Base-by-base conservation (phyloP, 192 early-diverging fungal genomes). In the Coemansia sp. region DNA sequence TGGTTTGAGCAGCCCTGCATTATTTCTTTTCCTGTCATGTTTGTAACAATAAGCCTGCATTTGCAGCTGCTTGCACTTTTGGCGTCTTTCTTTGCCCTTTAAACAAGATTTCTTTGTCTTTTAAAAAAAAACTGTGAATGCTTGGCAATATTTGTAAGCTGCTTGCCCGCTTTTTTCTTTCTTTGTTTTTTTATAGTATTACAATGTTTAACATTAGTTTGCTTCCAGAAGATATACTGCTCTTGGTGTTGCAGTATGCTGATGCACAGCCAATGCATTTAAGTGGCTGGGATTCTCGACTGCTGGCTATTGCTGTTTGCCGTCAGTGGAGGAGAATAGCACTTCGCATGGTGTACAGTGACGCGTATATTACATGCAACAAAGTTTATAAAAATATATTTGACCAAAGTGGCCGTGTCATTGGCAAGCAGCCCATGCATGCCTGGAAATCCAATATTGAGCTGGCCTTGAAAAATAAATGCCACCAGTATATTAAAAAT, bases 31-130 rank as follows among this genome's bases (percentile, higher is more conserved):
- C n/a, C n/a, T n/a, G n/a, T n/a, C n/a, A n/a, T n/a, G n/a, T n/a
- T n/a, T n/a, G n/a, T n/a, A n/a, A n/a, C n/a, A n/a, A n/a, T n/a
- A n/a, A n/a, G n/a, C n/a, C n/a, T n/a, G n/a, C n/a, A n/a, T 4
- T 8, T 8, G 62, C 42, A 58, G n/a, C 44, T 59, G 57, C 37
- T 20, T 79, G 2, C 70, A n/a, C 57, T 15, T 49, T 17, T 15
- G n/a, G 46, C 3, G n/a, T 75, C 64, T 26, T 15, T 6, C 22
- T 42, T 37, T 36, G 4, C 40, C 21, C 4, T 38, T 58, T 58
- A 5, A 17, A 19, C 2, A 38, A 1, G 6, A n/a, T 52, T 25
- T 4, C n/a, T 26, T 55, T 55, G 23, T 7, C 14, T 3, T 23
- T 31, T 57, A 37, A 8, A 38, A 20, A 12, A n/a, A 12, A 10